These are phyloP conservation scores for Aethionema arabicum DNA, from an alignment of 345 rosid genomes.

Conservation along the genomic window DNA sequence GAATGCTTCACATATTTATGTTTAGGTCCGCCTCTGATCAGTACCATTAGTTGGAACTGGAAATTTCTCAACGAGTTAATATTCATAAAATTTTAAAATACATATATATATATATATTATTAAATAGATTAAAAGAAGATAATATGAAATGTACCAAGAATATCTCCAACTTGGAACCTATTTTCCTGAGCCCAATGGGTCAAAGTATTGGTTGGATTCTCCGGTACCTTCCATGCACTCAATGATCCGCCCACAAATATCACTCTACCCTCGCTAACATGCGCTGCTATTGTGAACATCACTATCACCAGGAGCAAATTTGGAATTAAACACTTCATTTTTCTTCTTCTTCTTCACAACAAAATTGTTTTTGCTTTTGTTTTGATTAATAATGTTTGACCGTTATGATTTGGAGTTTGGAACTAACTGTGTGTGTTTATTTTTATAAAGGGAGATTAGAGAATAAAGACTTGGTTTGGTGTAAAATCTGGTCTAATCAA, in stretches of 20 bases:
- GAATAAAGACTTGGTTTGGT: slow-evolving; percentile 8
- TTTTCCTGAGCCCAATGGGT: slow-evolving; percentile 40
- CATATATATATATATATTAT: neutral
- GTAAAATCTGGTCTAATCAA: slow-evolving; percentile 10
- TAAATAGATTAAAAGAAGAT: neutral
- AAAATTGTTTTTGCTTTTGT: neutral
- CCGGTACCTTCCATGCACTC: slow-evolving; percentile 56
- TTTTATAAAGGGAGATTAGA: slow-evolving; percentile 10
- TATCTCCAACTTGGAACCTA: slow-evolving; percentile 45
- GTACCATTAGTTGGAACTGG: too few relatives aligned
- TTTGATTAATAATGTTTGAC: neutral
- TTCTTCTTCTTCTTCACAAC: neutral
- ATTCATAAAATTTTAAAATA: neutral
- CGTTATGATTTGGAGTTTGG: slow-evolving; percentile 18
- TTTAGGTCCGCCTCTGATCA: too few relatives aligned
- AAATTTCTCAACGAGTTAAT: too few relatives aligned
- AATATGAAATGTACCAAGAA: slow-evolving; percentile 38
- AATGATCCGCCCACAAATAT: slow-evolving; percentile 51
- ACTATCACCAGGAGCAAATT: slow-evolving; percentile 22
- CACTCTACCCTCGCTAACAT: slow-evolving; percentile 40
- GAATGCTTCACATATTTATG: too few relatives aligned
- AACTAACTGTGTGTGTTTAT: slow-evolving; percentile 1
- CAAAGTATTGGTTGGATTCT: slow-evolving; percentile 34
- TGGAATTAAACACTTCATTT: slow-evolving; percentile 11
- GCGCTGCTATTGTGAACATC: slow-evolving; percentile 26